A percentile compares a stretch with the other conserved stretches of the same genome.
These are phyloP conservation scores for Aureobasidium sp. DNA, from an alignment of 2,329 filamentous ascomycete genomes.

Conservation along the genomic window DNA sequence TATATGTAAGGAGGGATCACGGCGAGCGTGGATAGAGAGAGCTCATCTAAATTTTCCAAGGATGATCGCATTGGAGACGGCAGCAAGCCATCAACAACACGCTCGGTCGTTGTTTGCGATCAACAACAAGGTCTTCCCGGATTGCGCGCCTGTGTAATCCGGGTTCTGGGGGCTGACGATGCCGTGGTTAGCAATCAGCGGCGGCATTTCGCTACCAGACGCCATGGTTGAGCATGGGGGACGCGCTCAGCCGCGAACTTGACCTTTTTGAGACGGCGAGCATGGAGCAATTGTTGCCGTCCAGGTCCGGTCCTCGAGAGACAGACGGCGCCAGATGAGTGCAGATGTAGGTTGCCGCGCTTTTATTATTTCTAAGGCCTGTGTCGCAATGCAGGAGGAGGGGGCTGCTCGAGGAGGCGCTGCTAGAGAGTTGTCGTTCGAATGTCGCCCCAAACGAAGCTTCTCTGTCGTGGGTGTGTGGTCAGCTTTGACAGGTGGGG, in stretches of 20 bases:
- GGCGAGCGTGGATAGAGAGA: neutral
- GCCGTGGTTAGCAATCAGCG: conserved; percentile 13
- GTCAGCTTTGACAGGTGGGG: conserved; percentile 16
- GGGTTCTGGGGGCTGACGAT: conserved; percentile 12
- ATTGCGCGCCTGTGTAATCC: conserved; percentile 15
- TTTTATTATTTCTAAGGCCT: neutral
- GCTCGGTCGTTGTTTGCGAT: conserved; percentile 16
- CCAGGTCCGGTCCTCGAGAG: neutral
- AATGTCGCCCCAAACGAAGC: conserved; percentile 1
- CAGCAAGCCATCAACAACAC: conserved; percentile 9
- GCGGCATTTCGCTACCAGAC: conserved; percentile 14
- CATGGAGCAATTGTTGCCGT: conserved; percentile 8
- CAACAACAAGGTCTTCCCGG: conserved; percentile 13
- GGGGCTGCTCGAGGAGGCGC: neutral
- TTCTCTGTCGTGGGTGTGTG: conserved; percentile 2
- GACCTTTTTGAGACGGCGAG: conserved; percentile 6
- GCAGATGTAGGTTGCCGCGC: conserved; percentile 6
- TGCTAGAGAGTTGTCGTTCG: conserved; percentile 2
- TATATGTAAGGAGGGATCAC: conserved; percentile 14
- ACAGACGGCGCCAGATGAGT: conserved; percentile 5
- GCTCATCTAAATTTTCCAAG: conserved; percentile 10
- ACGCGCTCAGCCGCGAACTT: conserved; percentile 14
- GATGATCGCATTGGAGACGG: conserved; percentile 6
- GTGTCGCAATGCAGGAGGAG: conserved; percentile 8
- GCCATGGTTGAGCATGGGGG: conserved; percentile 12